Conservation (phyloP, 352 stramenopile genomes). For the Globisporangium middletonii region DNA sequence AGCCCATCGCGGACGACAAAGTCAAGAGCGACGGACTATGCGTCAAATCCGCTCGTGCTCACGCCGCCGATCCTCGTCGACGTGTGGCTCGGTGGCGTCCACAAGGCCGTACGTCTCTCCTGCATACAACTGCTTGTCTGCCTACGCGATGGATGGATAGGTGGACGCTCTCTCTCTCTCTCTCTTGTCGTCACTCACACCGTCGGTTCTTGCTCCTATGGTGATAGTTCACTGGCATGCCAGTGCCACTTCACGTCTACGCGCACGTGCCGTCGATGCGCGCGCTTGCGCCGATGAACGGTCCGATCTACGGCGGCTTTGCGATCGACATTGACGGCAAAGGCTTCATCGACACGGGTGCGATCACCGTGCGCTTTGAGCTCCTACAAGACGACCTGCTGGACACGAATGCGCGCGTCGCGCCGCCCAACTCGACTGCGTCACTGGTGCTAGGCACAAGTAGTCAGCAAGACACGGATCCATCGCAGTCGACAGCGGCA, state of each 20-base stretch:
- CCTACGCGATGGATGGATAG: no score
- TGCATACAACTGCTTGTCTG: background rate
- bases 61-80: constrained; percentile 42
- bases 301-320: constrained; percentile 70
- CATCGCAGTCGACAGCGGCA: background rate
- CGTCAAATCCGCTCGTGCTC: constrained; percentile 1
- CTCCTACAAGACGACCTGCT: constrained; percentile 20
- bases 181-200: no score
- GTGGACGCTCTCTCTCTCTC: no score
- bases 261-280: constrained; percentile 28
- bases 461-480: background rate
- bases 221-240: constrained; percentile 45
- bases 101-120: constrained; percentile 34
- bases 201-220: background rate
- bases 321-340: constrained; percentile 48
- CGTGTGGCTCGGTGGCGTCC: constrained; percentile 49
- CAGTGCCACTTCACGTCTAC: constrained; percentile 53
- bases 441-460: background rate
- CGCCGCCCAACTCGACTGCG: background rate
- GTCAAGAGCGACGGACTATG: background rate
- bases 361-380: constrained; percentile 59
- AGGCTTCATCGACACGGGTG: constrained; percentile 57
- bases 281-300: constrained; percentile 54
- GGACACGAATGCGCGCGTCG: background rate
- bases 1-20: no score